Evolutionary conservation across 306 rosid species (phyloP), one percentile per base, ranked within the genome.

Genomic region (Inga oerstediana): DNA sequence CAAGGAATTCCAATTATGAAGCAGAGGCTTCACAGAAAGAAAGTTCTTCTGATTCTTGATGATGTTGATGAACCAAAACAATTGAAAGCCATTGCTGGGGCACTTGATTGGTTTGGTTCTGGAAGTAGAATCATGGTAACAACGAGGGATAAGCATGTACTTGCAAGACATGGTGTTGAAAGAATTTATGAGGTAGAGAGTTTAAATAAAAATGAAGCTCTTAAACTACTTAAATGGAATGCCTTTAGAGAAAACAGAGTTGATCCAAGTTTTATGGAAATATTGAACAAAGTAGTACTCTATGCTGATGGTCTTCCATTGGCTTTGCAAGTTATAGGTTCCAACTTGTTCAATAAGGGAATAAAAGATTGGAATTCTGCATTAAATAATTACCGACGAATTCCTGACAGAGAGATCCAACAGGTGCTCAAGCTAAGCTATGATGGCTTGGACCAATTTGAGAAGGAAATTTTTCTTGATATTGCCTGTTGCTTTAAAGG

Each of bases 181-280:
- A 76, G 34, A 56, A 56, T 11, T 7, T 76, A 35, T n/a, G 68
- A 34, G 2, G 79, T n/a, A 17, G 15, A 58, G 37, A 1, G 52
- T 10, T 75, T 54, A 56, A 34, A 83, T 69, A 12, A 62, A 52
- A 45, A 46, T 71, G 77, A 83, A 73, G 48, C 59, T 74, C 64
- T 76, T 52, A 68, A 35, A 75, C 58, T 56, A 39, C 48, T 69
- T 4, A 80, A 41, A 7, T 74, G 78, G 78, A 74, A 22, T 44
- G 41, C 62, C 72, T 70, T 43, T 51, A 52, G 75, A 71, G 35
- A 73, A 83, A 46, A 54, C n/a, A 45, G 74, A 85, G 84, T 84
- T 71, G 78, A 34, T 16, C 24, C 64, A 46, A 27, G 44, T 49
- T 48, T 24, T 17, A 2, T 8, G 16, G 64, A 48, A 3, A 32